Evolutionary conservation across 352 stramenopile species (phyloP), one percentile per base, ranked within the genome.

Genomic region (Phytophthora hybrid): DNA sequence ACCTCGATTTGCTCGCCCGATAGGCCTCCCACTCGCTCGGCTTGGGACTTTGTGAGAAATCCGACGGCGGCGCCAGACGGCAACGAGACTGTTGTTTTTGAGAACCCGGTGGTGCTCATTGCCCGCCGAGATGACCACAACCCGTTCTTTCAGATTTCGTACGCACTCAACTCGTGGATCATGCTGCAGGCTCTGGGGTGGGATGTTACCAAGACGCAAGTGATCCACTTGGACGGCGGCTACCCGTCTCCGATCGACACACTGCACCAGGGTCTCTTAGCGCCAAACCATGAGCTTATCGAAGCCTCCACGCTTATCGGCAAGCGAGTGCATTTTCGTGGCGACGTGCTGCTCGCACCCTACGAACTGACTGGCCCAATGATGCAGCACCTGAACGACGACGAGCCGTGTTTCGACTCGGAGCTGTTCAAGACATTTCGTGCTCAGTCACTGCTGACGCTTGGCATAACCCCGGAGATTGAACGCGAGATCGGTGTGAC

Each of bases 311-410:
- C 66, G 7, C 63, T 87, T 0, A 65, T 81, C n/a, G 69, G 71
- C 0, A 80, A 79, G 21, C 60, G 71, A 2, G 53, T 87, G 1
- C 74, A 83, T 19, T 88, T 90, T 18, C 71, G 69, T 23, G 82
- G 86, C 21, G 59, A 82, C 10, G 88, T 88, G 3, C 4, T 91
- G 39, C 41, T 93, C 7, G 73, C 81, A 7, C 83, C 85, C 21
- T 92, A 75, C 31, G 88, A 94, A 19, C 58, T 71, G 4, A 81
- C 68, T 0, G 86, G 88, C 0, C 83, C 84, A 0, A 84, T 93
- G 74, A 92, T 93, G 80, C 77, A 90, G 66, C 88, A 94, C 51
- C 59, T 94, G 44, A 72, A 94, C 59, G 72, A 93, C 46, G 59
- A 77, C 7, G 83, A 94, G 53, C 82, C 84, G 41, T 94, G 88